Conservation (phyloP, 139 green algal species). For the Picochlorum sp. region DNA sequence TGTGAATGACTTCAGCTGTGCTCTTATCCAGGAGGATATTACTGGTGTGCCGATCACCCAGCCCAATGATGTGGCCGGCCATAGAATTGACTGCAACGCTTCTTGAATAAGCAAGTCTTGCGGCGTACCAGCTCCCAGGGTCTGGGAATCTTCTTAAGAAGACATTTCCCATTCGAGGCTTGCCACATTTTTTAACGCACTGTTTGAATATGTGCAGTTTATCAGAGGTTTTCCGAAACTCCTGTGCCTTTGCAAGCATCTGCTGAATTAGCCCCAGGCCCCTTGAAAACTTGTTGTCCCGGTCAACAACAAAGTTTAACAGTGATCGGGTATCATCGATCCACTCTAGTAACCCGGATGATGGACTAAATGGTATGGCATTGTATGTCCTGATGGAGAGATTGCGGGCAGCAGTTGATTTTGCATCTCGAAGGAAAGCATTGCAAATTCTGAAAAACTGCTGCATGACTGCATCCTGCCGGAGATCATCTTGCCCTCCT, state of each 20-base stretch:
- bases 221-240: neutral
- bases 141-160: conserved; percentile 84
- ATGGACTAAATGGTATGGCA: conserved; percentile 82
- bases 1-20: conserved; percentile 91
- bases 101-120: conserved; percentile 66
- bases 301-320: conserved; percentile 47
- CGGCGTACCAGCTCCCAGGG: conserved; percentile 64
- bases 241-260: neutral
- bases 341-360: conserved; percentile 85
- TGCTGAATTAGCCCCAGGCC: neutral
- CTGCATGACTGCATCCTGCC: conserved; percentile 96
- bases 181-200: conserved; percentile 19
- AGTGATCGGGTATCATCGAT: conserved; percentile 79
- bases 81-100: conserved; percentile 73
- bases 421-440: conserved; percentile 50
- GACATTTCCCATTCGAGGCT: conserved; percentile 83
- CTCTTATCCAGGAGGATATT: conserved; percentile 87
- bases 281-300: neutral
- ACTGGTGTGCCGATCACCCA: conserved; percentile 81
- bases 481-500: conserved; percentile 70
- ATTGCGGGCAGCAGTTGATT: conserved; percentile 30
- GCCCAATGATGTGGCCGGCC: conserved; percentile 83
- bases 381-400: conserved; percentile 79
- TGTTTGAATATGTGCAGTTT: neutral
- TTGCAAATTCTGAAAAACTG: conserved; percentile 92